Conservation (phyloP, 1,284 basidiomycete genomes). For the Cryptococcus sp. region DNA sequence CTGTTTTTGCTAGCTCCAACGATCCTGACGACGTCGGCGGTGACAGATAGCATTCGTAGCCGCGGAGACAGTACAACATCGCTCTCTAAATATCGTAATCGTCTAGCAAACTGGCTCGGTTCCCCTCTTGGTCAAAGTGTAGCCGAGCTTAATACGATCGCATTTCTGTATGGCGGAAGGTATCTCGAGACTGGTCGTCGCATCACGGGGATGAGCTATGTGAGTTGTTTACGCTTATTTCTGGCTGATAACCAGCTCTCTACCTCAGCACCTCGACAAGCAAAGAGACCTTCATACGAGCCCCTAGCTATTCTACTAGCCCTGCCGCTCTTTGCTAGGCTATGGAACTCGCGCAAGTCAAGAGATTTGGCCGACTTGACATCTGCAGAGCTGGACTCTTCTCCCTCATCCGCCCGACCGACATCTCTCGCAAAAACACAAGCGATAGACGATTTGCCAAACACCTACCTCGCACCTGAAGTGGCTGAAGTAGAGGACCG, state of each 20-base stretch:
- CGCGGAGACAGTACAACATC: background rate
- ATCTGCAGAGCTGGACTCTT: background rate
- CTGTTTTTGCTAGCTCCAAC: slow-evolving; percentile 56
- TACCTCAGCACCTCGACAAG: slow-evolving; percentile 59
- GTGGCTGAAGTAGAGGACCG: slow-evolving; percentile 56
- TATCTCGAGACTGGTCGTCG: slow-evolving; percentile 73
- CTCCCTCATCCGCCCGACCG: slow-evolving; percentile 1
- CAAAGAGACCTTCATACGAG: slow-evolving; percentile 73
- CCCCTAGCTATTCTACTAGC: slow-evolving; percentile 68
- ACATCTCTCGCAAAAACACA: slow-evolving; percentile 52
- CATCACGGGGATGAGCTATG: slow-evolving; percentile 68
- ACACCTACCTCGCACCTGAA: slow-evolving; percentile 37
- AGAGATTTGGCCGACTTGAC: background rate
- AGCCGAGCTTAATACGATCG: slow-evolving; percentile 69
- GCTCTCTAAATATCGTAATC: background rate
- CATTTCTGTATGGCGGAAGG: slow-evolving; percentile 73
- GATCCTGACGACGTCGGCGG: slow-evolving; percentile 52
- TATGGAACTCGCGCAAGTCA: too few species aligned
- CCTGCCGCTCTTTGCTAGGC: slow-evolving; percentile 56
- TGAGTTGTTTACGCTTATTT: too few species aligned
- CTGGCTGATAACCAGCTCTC: slow-evolving; percentile 61
- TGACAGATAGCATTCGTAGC: background rate
- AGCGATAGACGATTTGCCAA: slow-evolving; percentile 40
- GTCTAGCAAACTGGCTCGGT: slow-evolving; percentile 25
- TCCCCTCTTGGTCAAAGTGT: slow-evolving; percentile 33